These are phyloP conservation scores for Tolypocladium tropicale DNA, from an alignment of 2,329 filamentous ascomycete species.

Conservation along the genomic window DNA sequence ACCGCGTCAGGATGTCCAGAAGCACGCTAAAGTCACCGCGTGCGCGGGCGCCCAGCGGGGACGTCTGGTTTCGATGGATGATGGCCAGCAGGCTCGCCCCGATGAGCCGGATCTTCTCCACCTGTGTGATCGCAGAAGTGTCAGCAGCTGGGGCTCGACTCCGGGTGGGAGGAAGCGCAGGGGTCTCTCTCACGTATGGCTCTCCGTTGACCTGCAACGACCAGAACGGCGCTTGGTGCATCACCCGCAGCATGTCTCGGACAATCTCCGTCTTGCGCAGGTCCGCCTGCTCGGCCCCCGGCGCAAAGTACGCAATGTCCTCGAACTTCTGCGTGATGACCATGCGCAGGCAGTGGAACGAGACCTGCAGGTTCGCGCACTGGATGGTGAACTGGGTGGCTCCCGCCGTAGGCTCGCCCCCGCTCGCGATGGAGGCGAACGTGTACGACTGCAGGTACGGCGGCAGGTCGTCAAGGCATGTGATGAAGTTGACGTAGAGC, in stretches of 20 bases:
- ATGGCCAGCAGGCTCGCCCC: constrained; percentile 27
- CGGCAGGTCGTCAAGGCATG: constrained; percentile 28
- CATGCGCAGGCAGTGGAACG: constrained; percentile 29
- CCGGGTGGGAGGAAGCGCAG: background rate
- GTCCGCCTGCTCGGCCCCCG: constrained; percentile 20
- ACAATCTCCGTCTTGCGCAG: constrained; percentile 31
- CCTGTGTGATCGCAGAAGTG: constrained; percentile 12
- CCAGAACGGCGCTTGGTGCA: constrained; percentile 31
- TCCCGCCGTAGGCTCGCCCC: constrained; percentile 9
- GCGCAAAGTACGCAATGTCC: constrained; percentile 18
- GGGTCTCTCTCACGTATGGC: constrained; percentile 20
- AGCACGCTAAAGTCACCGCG: constrained; percentile 27
- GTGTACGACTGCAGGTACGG: constrained; percentile 22
- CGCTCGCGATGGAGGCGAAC: constrained; percentile 7
- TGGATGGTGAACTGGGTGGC: constrained; percentile 26
- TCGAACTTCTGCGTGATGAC: constrained; percentile 26
- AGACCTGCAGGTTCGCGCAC: constrained; percentile 28
- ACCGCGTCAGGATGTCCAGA: constrained; percentile 27
- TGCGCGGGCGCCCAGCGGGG: constrained; percentile 25
- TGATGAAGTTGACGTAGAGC: constrained; percentile 28
- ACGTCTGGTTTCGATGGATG: constrained; percentile 25
- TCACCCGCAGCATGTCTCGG: constrained; percentile 27
- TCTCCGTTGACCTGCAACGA: constrained; percentile 28
- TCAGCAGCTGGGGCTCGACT: background rate
- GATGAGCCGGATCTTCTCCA: constrained; percentile 28